A percentile compares a stretch with the other conserved stretches of the same genome.
Conservation (phyloP, 345 rosid genomes). For the Sonneratia caseolaris region DNA sequence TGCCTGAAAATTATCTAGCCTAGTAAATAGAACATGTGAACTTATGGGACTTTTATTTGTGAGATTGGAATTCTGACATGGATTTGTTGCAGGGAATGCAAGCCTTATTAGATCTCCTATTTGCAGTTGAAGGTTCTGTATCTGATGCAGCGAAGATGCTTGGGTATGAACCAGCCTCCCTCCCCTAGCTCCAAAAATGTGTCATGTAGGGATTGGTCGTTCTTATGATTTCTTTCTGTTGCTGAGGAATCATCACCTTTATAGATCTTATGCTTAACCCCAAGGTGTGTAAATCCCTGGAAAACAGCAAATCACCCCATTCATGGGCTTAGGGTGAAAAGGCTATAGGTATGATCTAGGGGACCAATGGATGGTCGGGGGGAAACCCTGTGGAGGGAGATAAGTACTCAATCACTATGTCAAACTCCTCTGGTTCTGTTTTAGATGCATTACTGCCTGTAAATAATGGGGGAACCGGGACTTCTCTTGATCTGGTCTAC, state of each 20-base stretch:
- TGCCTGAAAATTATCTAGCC: neutral
- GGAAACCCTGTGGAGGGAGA: neutral
- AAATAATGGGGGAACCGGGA: neutral
- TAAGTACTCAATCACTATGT: neutral
- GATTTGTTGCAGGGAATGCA: slow-evolving; percentile 61
- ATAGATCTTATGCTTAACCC: neutral
- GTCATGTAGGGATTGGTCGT: too few species aligned
- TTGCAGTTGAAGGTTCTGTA: slow-evolving; percentile 72
- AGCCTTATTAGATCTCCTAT: slow-evolving; percentile 68
- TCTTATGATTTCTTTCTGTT: too few species aligned
- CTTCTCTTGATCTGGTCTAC: neutral
- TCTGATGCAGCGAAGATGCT: slow-evolving; percentile 66
- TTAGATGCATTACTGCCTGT: neutral
- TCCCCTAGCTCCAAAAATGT: neutral
- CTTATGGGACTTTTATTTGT: neutral
- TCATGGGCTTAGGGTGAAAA: neutral
- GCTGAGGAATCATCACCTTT: neutral
- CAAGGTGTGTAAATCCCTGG: neutral
- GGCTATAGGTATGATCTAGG: neutral
- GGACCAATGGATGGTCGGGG: neutral
- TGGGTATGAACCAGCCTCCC: slow-evolving; percentile 28
- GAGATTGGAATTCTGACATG: neutral
- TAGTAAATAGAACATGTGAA: neutral
- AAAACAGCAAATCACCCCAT: neutral
- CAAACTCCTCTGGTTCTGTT: neutral